phyloP scores from a whole-genome alignment of 2,329 filamentous ascomycete genomes.

The Aspergillus glaucus region DNA sequence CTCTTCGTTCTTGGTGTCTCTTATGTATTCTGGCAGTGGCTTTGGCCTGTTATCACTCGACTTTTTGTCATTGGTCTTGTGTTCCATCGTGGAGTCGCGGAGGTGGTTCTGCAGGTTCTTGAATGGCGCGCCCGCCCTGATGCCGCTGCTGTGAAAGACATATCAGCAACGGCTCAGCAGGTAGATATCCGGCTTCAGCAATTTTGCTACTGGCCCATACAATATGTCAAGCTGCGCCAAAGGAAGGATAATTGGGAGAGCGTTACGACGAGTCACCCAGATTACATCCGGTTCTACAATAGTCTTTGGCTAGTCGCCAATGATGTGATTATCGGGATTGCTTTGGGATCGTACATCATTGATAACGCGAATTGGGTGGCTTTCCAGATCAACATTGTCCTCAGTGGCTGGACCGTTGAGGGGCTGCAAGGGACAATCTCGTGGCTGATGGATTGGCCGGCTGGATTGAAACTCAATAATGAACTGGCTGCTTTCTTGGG shows the following conservation, averaged over 20 bases:
- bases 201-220: conserved; percentile 98
- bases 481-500: conserved; percentile 91
- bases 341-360: conserved; percentile 91
- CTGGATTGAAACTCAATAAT: conserved; percentile 88
- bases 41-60: conserved; percentile 68
- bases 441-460: conserved; percentile 95
- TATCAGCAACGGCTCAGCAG: conserved; percentile 94
- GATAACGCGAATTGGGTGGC: conserved; percentile 87
- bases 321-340: conserved; percentile 97
- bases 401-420: conserved; percentile 78
- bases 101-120: conserved; percentile 68
- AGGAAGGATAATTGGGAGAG: conserved; percentile 91
- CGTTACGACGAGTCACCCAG: conserved; percentile 87
- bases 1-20: conserved; percentile 63
- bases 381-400: conserved; percentile 65
- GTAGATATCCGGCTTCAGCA: conserved; percentile 95
- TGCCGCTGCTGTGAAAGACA: conserved; percentile 82
- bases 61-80: conserved; percentile 74
- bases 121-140: conserved; percentile 78
- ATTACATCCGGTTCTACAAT: conserved; percentile 99
- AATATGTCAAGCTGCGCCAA: conserved; percentile 85
- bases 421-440: conserved; percentile 81
- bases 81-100: conserved; percentile 71
- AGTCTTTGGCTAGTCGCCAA: conserved; percentile 97
- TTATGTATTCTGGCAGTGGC: conserved; percentile 64